A percentile compares a stretch with the other conserved stretches of the same genome.
phyloP scores from a whole-genome alignment of 148 eudicot genomes.

The Silene conica region DNA sequence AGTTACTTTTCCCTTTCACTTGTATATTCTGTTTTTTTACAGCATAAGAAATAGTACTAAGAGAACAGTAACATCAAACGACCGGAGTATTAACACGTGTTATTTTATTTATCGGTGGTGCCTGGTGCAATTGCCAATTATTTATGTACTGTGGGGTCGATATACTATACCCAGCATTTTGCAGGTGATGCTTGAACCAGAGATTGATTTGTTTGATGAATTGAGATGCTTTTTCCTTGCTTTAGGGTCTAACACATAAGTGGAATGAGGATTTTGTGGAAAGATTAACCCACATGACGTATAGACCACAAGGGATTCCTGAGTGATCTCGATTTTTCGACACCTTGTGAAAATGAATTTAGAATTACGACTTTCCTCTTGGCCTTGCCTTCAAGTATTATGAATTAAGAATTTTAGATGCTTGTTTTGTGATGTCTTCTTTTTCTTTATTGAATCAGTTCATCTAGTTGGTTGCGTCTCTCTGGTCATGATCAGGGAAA shows the following conservation, averaged over 20 bases:
- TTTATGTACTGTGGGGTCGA: slow-evolving; percentile 20
- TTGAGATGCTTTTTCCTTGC: slow-evolving; percentile 23
- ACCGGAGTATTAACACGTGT: slow-evolving; percentile 13
- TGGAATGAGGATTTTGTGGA: slow-evolving; percentile 18
- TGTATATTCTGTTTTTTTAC: slow-evolving; percentile 1
- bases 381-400: not conserved
- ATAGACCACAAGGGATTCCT: slow-evolving; percentile 13
- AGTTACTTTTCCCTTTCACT: slow-evolving; percentile 11
- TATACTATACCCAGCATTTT: slow-evolving; percentile 14
- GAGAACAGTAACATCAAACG: slow-evolving; percentile 15
- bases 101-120: slow-evolving; percentile 18
- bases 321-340: slow-evolving; percentile 14
- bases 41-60: slow-evolving; percentile 19
- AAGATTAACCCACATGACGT: slow-evolving; percentile 19
- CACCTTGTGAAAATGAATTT: not conserved
- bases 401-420: not conserved
- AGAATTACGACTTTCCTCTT: not conserved
- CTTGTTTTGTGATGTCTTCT: slow-evolving; percentile 9
- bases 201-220: slow-evolving; percentile 11
- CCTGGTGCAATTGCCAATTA: slow-evolving; percentile 14
- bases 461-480: slow-evolving; percentile 14
- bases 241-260: slow-evolving; percentile 23
- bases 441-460: slow-evolving; percentile 3
- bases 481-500: slow-evolving; percentile 8
- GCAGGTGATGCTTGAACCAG: slow-evolving; percentile 15